phyloP scores from a whole-genome alignment of 2,329 filamentous ascomycete species.

The Triangularia verruculosa region DNA sequence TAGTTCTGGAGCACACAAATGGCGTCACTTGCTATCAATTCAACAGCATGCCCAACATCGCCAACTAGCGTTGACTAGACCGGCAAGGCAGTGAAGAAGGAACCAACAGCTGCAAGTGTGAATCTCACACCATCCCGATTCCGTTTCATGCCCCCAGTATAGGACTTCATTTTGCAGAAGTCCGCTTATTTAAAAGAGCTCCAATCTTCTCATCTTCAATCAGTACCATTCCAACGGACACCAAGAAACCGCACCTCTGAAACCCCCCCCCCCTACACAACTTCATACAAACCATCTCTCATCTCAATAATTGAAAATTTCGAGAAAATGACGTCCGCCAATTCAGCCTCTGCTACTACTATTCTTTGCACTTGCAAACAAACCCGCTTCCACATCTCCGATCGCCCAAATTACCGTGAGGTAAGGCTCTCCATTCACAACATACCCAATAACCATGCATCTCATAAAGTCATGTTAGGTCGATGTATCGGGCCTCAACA shows the following conservation, averaged over 20 bases:
- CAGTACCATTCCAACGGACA: neutral
- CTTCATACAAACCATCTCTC: neutral
- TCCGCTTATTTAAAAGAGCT: neutral
- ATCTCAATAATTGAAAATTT: neutral
- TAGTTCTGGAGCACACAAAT: too few species aligned
- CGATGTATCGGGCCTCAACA: conserved; percentile 70
- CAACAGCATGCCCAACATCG: too few species aligned
- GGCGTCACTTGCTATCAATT: too few species aligned
- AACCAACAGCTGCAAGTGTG: neutral
- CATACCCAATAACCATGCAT: neutral
- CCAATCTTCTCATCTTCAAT: neutral
- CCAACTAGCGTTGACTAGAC: neutral
- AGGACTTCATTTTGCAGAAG: neutral
- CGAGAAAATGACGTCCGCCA: conserved; percentile 35
- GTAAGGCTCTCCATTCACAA: neutral
- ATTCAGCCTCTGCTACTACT: conserved; percentile 48
- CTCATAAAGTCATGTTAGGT: too few species aligned
- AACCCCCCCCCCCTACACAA: neutral
- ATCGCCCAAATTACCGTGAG: conserved; percentile 52
- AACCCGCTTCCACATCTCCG: conserved; percentile 60
- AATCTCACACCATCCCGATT: neutral
- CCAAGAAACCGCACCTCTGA: neutral
- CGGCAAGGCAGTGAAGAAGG: neutral
- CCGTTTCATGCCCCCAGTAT: too few species aligned
- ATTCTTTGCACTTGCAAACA: conserved; percentile 65